Conservation (phyloP, 805 yeast species). For the Saccharomyces eubayanus region DNA sequence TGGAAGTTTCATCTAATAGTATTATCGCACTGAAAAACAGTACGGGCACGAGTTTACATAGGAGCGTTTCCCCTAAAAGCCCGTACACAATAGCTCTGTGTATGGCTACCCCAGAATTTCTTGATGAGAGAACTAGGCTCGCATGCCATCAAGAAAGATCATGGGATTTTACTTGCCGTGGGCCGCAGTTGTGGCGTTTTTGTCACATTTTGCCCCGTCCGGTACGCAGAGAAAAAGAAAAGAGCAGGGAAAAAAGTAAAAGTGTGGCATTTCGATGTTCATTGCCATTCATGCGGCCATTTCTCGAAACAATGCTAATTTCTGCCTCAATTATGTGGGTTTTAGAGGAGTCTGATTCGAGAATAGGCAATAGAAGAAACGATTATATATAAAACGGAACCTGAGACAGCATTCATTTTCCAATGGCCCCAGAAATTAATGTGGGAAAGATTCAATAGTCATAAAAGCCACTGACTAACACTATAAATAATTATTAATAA, state of each 20-base stretch:
- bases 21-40: no score
- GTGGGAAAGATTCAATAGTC: no score
- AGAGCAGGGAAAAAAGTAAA: not conserved
- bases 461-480: no score
- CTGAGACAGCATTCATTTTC: not conserved
- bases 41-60: no score
- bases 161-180: not conserved
- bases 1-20: no score
- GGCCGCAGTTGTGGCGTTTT: slow-evolving; percentile 1
- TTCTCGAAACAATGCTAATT: not conserved
- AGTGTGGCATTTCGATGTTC: not conserved
- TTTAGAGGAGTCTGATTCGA: not conserved
- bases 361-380: not conserved
- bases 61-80: no score
- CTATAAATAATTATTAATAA: not conserved
- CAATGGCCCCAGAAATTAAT: not conserved
- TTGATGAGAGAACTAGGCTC: not conserved
- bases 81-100: not conserved
- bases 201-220: not conserved
- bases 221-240: not conserved
- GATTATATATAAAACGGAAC: not conserved
- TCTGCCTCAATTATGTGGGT: not conserved
- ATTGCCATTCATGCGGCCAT: not conserved
- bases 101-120: not conserved
- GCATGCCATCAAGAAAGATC: not conserved